phyloP scores from a whole-genome alignment of 2,329 filamentous ascomycete species.

The Aspergillus fijiensis region DNA sequence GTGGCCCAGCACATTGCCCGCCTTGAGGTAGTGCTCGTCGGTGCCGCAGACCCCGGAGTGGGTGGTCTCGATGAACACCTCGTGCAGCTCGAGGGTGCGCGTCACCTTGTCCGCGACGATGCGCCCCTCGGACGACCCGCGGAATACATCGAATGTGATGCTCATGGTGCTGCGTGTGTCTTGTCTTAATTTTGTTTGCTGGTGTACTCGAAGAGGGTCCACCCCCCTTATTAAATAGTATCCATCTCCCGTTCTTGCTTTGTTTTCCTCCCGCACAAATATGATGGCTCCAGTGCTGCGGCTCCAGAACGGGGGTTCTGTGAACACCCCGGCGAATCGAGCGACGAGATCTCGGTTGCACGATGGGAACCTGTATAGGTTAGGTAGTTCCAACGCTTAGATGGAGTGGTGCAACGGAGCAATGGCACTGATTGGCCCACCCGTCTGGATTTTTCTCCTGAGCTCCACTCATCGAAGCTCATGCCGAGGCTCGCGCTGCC shows the following conservation, averaged over 20 bases:
- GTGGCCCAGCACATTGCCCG: conserved; percentile 46
- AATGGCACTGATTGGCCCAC: neutral
- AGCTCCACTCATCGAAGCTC: neutral
- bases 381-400: neutral
- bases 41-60: conserved; percentile 26
- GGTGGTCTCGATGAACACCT: conserved; percentile 22
- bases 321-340: too few relatives aligned
- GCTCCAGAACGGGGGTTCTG: too few relatives aligned
- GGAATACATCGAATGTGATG: conserved; percentile 16
- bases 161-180: neutral
- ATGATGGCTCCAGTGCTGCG: too few relatives aligned
- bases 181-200: neutral
- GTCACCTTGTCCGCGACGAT: conserved; percentile 12
- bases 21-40: conserved; percentile 19
- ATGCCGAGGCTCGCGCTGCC: neutral
- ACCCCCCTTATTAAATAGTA: too few relatives aligned
- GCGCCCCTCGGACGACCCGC: conserved; percentile 17
- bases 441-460: neutral
- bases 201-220: too few relatives aligned
- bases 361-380: neutral
- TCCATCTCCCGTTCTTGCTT: too few relatives aligned
- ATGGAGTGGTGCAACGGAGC: neutral
- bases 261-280: too few relatives aligned
- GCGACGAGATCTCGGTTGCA: too few relatives aligned
- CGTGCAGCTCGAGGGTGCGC: conserved; percentile 7